A percentile compares a stretch with the other conserved stretches of the same genome.
These are phyloP conservation scores for Talaromyces sp. DNA, from an alignment of 2,329 filamentous ascomycete species.

Conservation along the genomic window DNA sequence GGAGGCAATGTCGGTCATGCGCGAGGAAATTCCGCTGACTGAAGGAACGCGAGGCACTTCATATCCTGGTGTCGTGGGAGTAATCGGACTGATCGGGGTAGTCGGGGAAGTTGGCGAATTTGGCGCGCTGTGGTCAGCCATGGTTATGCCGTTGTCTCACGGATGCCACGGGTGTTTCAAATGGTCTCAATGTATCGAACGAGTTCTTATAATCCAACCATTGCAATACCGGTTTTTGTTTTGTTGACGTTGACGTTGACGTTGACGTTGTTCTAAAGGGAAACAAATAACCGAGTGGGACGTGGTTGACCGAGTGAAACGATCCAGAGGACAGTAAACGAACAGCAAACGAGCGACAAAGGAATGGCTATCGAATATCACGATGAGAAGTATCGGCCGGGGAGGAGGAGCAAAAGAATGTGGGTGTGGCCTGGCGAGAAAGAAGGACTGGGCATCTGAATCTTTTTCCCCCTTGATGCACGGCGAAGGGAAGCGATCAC, in stretches of 20 bases:
- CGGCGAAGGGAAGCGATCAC: neutral
- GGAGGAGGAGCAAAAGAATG: neutral
- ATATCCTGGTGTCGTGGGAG: slow-evolving; percentile 26
- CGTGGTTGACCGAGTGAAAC: neutral
- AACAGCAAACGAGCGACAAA: neutral
- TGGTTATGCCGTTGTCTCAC: neutral
- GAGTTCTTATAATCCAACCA: neutral
- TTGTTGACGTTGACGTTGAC: neutral
- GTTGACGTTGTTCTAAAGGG: neutral
- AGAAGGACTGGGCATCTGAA: neutral
- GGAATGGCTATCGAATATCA: neutral
- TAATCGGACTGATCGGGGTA: slow-evolving; percentile 6
- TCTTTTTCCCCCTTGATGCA: neutral
- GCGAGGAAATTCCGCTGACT: slow-evolving; percentile 57
- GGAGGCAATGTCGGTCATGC: slow-evolving; percentile 60
- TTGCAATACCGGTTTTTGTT: neutral
- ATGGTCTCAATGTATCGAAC: neutral
- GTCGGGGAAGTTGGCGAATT: slow-evolving; percentile 5
- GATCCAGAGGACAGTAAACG: neutral
- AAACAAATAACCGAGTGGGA: neutral
- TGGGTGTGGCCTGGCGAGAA: neutral
- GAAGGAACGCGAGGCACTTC: slow-evolving; percentile 50
- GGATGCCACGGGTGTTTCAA: neutral
- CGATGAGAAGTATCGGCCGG: neutral
- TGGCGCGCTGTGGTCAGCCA: slow-evolving; percentile 9